Percentiles rank a stretch among this genome's conserved stretches.
phyloP scores from a whole-genome alignment of 2,329 filamentous ascomycete genomes.

The Fonsecaea pugnacius region DNA sequence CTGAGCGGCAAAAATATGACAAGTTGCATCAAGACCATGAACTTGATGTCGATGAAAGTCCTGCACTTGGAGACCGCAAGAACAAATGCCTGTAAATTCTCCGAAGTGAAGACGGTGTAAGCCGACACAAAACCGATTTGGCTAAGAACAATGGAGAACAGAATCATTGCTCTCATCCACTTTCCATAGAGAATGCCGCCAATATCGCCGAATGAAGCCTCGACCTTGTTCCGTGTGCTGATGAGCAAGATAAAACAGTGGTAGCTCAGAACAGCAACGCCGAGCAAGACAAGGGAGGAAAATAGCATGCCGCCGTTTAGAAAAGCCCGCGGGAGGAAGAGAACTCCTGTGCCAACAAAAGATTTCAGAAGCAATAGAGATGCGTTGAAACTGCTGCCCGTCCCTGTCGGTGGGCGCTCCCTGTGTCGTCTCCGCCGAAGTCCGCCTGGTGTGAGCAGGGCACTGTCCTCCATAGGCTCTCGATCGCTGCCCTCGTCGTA shows the following conservation, averaged over 20 bases:
- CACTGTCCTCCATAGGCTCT: conserved; percentile 85
- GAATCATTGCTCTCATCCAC: conserved; percentile 85
- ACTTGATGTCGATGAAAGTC: conserved; percentile 82
- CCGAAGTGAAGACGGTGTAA: conserved; percentile 95
- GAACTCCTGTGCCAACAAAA: conserved; percentile 93
- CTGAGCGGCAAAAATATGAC: conserved; percentile 93
- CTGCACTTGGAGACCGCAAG: conserved; percentile 87
- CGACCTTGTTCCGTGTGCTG: conserved; percentile 78
- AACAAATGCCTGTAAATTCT: conserved; percentile 94
- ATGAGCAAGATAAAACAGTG: conserved; percentile 97
- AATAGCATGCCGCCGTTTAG: conserved; percentile 98
- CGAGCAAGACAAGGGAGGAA: conserved; percentile 86
- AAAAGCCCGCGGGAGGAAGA: conserved; percentile 91
- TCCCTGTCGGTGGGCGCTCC: conserved; percentile 72
- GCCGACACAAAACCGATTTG: conserved; percentile 94
- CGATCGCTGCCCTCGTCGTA: conserved; percentile 64
- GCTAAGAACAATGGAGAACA: conserved; percentile 89
- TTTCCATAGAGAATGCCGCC: conserved; percentile 88
- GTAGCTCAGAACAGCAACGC: conserved; percentile 84
- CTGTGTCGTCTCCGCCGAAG: conserved; percentile 76
- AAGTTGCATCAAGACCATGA: conserved; percentile 92
- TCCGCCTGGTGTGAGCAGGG: conserved; percentile 71
- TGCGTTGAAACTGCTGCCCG: conserved; percentile 77
- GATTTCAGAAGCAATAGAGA: conserved; percentile 90
- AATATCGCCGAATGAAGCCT: conserved; percentile 97